Evolutionary conservation across 2,329 filamentous ascomycete species (phyloP), one percentile per base, ranked within the genome.

Genomic region (Colletotrichum tamarilloi): DNA sequence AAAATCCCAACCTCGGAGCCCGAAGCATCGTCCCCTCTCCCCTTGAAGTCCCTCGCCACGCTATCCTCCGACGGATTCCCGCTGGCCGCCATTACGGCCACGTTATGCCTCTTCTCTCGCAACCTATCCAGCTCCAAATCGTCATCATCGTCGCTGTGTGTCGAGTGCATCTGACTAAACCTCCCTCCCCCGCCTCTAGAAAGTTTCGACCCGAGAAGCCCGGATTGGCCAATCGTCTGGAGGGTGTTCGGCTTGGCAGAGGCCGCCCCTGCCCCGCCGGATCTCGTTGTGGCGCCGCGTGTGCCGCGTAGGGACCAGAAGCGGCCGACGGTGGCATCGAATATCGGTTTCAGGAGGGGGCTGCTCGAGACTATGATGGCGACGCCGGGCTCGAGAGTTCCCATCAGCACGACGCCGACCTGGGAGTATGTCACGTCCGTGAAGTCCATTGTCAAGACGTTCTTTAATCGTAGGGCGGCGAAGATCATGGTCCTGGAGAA

Each of bases 401-500:
- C 57, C 57, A 59, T 59, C 2, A 59, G 12, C 11, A 59, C 57
- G 26, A 75, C 77, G 4, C 64, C 28, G 42, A 75, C 65, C 3
- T 77, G 74, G 2, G 76, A 75, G 30, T 77, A 78, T 19, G 76
- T 74, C 30, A 77, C 77, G 55, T 78, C 77, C 24, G 69, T 56
- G 49, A 78, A 78, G 62, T 77, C 71, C 64, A 78, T 60, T 30
- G 64, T 60, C 22, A 72, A 63, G 11, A 78, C 62, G 9, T 76
- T 77, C 30, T 59, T 19, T 4, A 78, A 67, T 7, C 76, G 75
- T 11, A 78, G 49, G 19, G 74, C 62, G 4, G 75, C 76, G 62
- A 76, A 87, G 74, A 85, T 82, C 57, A 59, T 59, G 30, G 57
- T 59, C 11, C 57, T 59, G 16, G 1, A 38, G n/a, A 14, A 2